Evolutionary conservation across 768 basidiomycete genomes (phyloP).

Genomic region (Boletus insuetus): DNA sequence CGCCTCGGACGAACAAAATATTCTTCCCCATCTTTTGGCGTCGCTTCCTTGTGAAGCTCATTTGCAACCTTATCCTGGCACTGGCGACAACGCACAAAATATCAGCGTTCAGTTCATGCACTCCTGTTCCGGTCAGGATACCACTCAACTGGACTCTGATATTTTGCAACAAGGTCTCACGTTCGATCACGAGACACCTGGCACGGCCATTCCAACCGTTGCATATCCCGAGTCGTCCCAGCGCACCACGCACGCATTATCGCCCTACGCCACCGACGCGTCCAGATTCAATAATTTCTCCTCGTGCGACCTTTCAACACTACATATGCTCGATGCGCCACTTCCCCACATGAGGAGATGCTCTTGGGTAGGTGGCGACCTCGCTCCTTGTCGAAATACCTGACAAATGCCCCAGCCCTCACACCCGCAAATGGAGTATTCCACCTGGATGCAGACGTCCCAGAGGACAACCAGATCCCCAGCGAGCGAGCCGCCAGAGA

Average conservation of each 20-base stretch:
- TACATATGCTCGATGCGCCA: slow-evolving; percentile 11
- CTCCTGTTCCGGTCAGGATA: slow-evolving; percentile 21
- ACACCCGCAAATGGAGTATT: slow-evolving; percentile 12
- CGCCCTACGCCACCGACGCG: slow-evolving; percentile 13
- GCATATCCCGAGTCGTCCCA: slow-evolving; percentile 33
- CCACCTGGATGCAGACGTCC: slow-evolving; percentile 12
- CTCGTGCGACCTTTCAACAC: slow-evolving; percentile 9
- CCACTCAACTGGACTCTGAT: slow-evolving; percentile 26
- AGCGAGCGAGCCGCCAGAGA: slow-evolving; percentile 29
- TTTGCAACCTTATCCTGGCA: slow-evolving; percentile 14
- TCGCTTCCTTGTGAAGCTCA: slow-evolving; percentile 13
- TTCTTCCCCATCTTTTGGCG: slow-evolving; percentile 17
- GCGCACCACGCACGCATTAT: slow-evolving; percentile 23
- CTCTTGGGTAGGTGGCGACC: slow-evolving; percentile 25
- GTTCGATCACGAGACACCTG: slow-evolving; percentile 3
- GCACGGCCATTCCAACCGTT: slow-evolving; percentile 1
- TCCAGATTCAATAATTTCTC: slow-evolving; percentile 9
- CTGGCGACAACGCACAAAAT: slow-evolving; percentile 20
- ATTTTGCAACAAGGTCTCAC: slow-evolving; percentile 19
- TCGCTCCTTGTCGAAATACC: slow-evolving; percentile 2
- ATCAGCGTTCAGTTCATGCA: slow-evolving; percentile 32
- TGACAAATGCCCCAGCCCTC: slow-evolving; percentile 23
- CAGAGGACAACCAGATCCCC: slow-evolving; percentile 22
- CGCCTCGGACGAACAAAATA: slow-evolving; percentile 13
- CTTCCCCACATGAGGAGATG: slow-evolving; percentile 19